Percentiles rank a stretch among this genome's conserved stretches.
These are phyloP conservation scores for Medicago arabica DNA, from an alignment of 306 rosid genomes.

Conservation along the genomic window DNA sequence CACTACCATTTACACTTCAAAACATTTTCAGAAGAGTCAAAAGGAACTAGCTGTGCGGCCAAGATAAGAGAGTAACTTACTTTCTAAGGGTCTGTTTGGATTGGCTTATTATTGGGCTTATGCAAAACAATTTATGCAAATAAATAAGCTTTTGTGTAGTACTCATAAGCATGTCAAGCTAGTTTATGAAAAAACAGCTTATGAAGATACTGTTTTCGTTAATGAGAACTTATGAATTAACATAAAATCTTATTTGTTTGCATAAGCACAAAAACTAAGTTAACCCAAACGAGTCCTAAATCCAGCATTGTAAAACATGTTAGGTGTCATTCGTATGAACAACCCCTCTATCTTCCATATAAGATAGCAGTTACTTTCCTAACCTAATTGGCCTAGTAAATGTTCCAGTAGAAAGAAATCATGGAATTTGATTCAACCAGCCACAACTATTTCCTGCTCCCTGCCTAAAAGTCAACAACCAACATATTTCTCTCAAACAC, in stretches of 20 bases:
- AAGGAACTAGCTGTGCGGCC: neutral
- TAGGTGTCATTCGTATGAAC: neutral
- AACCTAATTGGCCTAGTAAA: neutral
- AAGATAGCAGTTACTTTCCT: neutral
- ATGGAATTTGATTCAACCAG: conserved; percentile 15
- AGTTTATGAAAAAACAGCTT: too few relatives aligned
- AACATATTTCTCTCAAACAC: conserved; percentile 27
- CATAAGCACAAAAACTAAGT: too few relatives aligned
- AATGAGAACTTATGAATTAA: too few relatives aligned
- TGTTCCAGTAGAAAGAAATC: neutral
- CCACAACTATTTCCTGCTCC: conserved; percentile 10
- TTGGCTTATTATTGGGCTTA: too few relatives aligned
- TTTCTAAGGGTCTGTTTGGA: too few relatives aligned
- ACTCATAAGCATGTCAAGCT: too few relatives aligned
- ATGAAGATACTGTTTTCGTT: too few relatives aligned
- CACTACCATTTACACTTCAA: conserved; percentile 2
- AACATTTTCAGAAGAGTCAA: conserved; percentile 29
- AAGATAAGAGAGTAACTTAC: neutral
- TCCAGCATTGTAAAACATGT: neutral
- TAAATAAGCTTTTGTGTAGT: too few relatives aligned
- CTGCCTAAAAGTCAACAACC: neutral
- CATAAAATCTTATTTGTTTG: too few relatives aligned
- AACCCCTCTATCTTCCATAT: neutral
- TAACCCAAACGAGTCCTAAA: too few relatives aligned
- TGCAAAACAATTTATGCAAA: too few relatives aligned